Evolutionary conservation across 495 filamentous ascomycete species (phyloP).

Genomic region (Endocarpon pusillum): DNA sequence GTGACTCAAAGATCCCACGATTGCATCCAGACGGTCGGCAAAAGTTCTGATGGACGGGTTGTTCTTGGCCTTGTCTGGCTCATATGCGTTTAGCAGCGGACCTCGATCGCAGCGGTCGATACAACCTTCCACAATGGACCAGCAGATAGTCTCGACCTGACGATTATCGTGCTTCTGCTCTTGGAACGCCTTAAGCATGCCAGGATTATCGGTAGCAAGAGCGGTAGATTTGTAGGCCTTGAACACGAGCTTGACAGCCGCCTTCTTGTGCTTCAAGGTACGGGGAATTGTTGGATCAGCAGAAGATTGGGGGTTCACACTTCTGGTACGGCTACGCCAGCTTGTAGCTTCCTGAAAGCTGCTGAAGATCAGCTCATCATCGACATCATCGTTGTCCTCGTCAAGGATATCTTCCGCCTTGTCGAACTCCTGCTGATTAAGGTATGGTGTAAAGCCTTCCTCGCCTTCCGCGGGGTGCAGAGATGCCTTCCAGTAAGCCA

Average conservation of each 20-base stretch:
- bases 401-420: neutral
- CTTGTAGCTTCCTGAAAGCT: neutral
- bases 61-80: slow-evolving; percentile 2
- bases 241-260: slow-evolving; percentile 13
- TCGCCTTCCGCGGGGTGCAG: too few species aligned
- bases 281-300: slow-evolving; percentile 10
- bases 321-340: neutral
- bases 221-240: slow-evolving; percentile 8
- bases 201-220: slow-evolving; percentile 16
- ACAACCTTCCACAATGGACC: slow-evolving; percentile 12
- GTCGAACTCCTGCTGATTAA: neutral
- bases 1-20: slow-evolving; percentile 2
- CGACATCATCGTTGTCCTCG: neutral
- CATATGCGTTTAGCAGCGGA: slow-evolving; percentile 1
- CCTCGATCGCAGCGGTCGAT: slow-evolving; percentile 1
- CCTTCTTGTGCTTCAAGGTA: slow-evolving; percentile 6
- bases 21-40: slow-evolving; percentile 3
- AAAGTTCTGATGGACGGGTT: slow-evolving; percentile 1
- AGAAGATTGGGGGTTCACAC: neutral
- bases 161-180: slow-evolving; percentile 6
- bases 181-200: slow-evolving; percentile 17
- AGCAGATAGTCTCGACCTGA: slow-evolving; percentile 8
- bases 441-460: too few species aligned
- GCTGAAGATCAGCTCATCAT: neutral
- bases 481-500: too few species aligned